Evolutionary conservation across 352 stramenopile species (phyloP).

Genomic region (Globisporangium solare): DNA sequence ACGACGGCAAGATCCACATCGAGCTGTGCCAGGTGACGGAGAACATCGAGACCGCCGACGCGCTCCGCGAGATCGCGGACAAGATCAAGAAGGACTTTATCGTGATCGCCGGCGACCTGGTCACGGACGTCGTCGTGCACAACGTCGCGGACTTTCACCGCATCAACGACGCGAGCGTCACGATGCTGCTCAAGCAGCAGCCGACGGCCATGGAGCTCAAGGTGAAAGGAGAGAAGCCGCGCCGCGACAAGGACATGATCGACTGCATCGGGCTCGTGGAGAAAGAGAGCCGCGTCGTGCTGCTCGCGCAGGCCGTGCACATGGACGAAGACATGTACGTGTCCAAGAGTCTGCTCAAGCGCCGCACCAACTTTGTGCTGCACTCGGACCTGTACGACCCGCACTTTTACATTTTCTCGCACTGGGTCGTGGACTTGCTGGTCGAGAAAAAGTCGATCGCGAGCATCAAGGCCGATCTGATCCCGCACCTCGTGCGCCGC

Average conservation of each 20-base stretch:
- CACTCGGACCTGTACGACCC: conserved; percentile 79
- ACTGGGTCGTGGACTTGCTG: conserved; percentile 76
- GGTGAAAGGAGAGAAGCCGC: conserved; percentile 60
- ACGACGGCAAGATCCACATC: conserved; percentile 78
- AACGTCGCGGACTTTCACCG: conserved; percentile 79
- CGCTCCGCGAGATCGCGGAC: conserved; percentile 62
- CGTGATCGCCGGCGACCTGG: conserved; percentile 69
- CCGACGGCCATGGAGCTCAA: conserved; percentile 16
- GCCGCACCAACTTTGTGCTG: conserved; percentile 62
- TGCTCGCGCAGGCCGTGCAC: conserved; percentile 68
- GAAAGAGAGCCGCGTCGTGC: conserved; percentile 64
- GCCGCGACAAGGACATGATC: conserved; percentile 77
- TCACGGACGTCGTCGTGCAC: conserved; percentile 78
- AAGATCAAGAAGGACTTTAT: conserved; percentile 83
- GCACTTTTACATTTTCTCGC: conserved; percentile 84
- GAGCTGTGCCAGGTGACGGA: conserved; percentile 70
- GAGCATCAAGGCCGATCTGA: conserved; percentile 79
- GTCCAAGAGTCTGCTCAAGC: conserved; percentile 71
- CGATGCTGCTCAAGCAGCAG: conserved; percentile 76
- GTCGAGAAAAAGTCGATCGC: conserved; percentile 82
- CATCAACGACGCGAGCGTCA: conserved; percentile 79
- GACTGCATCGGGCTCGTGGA: conserved; percentile 74
- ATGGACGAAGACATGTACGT: conserved; percentile 82
- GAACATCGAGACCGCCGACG: conserved; percentile 70
- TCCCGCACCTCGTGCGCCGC: conserved; percentile 69